Evolutionary conservation across 2,329 filamentous ascomycete genomes (phyloP).

Genomic region (Sporothrix dimorphospora): DNA sequence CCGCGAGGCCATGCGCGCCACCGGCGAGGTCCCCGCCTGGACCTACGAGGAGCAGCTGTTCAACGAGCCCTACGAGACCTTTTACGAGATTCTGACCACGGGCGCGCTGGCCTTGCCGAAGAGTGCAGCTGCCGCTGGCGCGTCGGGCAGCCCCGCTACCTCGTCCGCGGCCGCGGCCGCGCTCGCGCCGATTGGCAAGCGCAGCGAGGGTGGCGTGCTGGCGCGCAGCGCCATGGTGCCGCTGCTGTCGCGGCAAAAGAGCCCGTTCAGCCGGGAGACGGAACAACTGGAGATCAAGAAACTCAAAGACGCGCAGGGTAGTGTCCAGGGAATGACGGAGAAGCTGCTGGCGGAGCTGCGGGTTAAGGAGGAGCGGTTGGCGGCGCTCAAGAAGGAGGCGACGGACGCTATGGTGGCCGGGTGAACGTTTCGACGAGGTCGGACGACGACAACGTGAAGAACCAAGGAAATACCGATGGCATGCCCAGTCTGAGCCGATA

Average conservation of each 20-base stretch:
- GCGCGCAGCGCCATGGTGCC: conserved; percentile 78
- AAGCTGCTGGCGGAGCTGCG: conserved; percentile 64
- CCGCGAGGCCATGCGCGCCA: conserved; percentile 61
- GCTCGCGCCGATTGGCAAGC: conserved; percentile 40
- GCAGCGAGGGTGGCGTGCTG: conserved; percentile 57
- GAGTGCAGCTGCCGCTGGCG: conserved; percentile 55
- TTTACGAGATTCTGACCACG: conserved; percentile 83
- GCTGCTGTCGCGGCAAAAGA: conserved; percentile 64
- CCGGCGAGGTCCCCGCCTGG: conserved; percentile 72
- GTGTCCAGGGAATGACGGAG: conserved; percentile 63
- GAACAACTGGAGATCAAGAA: conserved; percentile 66
- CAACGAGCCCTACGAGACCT: conserved; percentile 92
- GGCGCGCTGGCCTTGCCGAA: conserved; percentile 59
- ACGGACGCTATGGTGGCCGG: conserved; percentile 32
- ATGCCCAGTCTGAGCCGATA: neutral
- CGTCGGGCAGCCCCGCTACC: conserved; percentile 48
- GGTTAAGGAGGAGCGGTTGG: conserved; percentile 64
- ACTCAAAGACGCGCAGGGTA: conserved; percentile 64
- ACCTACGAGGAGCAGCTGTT: conserved; percentile 94
- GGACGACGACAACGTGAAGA: no score
- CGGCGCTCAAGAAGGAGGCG: conserved; percentile 60
- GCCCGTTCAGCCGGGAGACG: conserved; percentile 73
- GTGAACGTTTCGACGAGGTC: no score
- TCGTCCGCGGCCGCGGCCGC: conserved; percentile 45
- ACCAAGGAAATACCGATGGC: neutral